Evolutionary conservation across 495 filamentous ascomycete species (phyloP), one percentile per base, ranked within the genome.

Genomic region (Hypoxylon lenormandii): DNA sequence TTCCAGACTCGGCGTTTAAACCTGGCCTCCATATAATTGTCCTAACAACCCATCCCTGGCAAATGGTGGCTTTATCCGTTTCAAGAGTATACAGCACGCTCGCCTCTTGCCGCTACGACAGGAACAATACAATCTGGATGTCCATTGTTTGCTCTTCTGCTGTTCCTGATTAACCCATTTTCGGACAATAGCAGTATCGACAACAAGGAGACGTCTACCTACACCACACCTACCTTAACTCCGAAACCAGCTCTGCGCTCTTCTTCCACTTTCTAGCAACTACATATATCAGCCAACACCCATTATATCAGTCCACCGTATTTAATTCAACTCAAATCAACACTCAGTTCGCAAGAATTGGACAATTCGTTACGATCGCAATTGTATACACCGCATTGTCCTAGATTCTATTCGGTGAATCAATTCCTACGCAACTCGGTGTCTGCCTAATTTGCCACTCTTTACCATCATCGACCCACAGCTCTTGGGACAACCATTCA

Each of bases 371-470:
- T 6, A 28, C 53, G 37, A 38, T 56, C 56, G n/a, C 57, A 46
- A 66, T 74, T 46, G 59, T 54, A 47, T 69, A 51, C 8, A 51
- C 22, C 2, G n/a, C n/a, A 15, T 40, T 33, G 16, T 15, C 7
- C 10, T 6, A 5, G 33, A 51, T 64, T 42, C 45, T 12, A 40
- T 37, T 30, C 26, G 38, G 42, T 36, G 45, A 66, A 56, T 61
- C 50, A 56, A 66, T 55, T 66, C 45, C 6, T 57, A 58, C 67
- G 67, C 61, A 66, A 66, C 53, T 62, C 0, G 52, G 57, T 38
- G 26, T 66, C 61, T 66, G 47, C 67, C 67, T 70, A 57, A 61
- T 73, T 75, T 72, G 73, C 73, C 73, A 75, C 73, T 60, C 42
- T 57, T 30, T 52, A 19, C 23, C 43, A 43, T 37, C 40, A 53